Evolutionary conservation across 2,329 filamentous ascomycete species (phyloP), one percentile per base, ranked within the genome.

Genomic region (Pseudocercospora musae): DNA sequence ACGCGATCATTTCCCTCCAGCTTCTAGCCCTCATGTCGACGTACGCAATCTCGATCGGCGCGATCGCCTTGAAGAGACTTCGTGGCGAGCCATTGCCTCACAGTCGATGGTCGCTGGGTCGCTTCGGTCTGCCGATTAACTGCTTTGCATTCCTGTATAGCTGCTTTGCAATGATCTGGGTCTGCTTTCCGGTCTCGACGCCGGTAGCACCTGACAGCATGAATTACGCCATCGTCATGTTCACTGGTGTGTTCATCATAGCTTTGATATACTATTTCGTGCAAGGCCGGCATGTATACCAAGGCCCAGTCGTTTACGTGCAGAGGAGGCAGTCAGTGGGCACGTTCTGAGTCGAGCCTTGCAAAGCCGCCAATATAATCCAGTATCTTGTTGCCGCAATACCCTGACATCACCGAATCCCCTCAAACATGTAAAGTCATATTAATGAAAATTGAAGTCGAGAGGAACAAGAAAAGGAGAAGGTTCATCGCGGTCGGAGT

Each of bases 1-100:
- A 74, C 60, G 69, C 71, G 49, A 73, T 77, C 61, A 68, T 74
- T 25, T 75, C 74, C 8, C 68, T 77, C 5, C 71, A 70, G 0
- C 67, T 71, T 3, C 66, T 72, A 2, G 74, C 70, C 2, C 70
- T 77, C 21, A 69, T 76, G 62, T 69, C 67, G 18, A 76, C 73
- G 4, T 77, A 77, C 62, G 68, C 74, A 27, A 69, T 76, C 31
- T 73, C 71, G 21, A 73, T 76, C 54, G 72, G 73, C 48, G 73
- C 73, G 20, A 62, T 70, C 9, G 58, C 66, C 13, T 54, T 66
- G 23, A 62, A 63, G 44, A 65, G 70, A 37, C 31, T 72, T 27
- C 60, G 58, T 18, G 65, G 68, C n/a, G 59, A 70, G 31, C 46
- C 59, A 23, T 58, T 72, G 4, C 71, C 70, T 1, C 63, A 52